Evolutionary conservation across 2,329 filamentous ascomycete genomes (phyloP).

Genomic region (Colletotrichum somersetense): DNA sequence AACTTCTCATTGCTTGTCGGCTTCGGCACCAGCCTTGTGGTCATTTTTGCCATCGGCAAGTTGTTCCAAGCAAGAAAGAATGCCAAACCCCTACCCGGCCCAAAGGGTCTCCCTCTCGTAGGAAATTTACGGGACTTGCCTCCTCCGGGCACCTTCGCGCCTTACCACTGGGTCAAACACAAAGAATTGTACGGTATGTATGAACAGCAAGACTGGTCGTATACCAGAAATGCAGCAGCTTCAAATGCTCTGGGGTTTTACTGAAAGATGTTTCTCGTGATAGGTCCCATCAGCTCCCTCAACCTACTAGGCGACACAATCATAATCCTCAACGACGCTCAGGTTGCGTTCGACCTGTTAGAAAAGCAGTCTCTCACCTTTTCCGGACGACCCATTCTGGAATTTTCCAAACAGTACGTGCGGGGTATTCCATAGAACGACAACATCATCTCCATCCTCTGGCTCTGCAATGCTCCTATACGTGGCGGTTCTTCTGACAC

Average conservation of each 20-base stretch:
- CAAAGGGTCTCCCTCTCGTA: not conserved
- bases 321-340: not conserved
- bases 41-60: not conserved
- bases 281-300: not conserved
- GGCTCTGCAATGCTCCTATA: no score
- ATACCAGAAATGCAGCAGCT: not conserved
- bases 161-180: not conserved
- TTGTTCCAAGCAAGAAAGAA: not conserved
- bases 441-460: no score
- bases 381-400: not conserved
- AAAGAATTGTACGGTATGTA: constrained; percentile 3
- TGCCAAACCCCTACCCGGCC: not conserved
- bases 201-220: not conserved
- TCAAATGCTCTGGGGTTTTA: not conserved
- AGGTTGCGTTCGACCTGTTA: not conserved
- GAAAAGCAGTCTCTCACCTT: not conserved
- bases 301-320: not conserved
- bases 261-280: not conserved
- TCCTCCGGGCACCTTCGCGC: not conserved
- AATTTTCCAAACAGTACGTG: not conserved
- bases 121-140: not conserved
- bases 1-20: not conserved
- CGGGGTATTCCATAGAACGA: not conserved
- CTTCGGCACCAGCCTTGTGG: not conserved
- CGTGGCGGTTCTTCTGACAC: not conserved